A percentile compares a stretch with the other conserved stretches of the same genome.
Conservation (phyloP, 768 basidiomycete genomes). For the Asterophora parasitica region DNA sequence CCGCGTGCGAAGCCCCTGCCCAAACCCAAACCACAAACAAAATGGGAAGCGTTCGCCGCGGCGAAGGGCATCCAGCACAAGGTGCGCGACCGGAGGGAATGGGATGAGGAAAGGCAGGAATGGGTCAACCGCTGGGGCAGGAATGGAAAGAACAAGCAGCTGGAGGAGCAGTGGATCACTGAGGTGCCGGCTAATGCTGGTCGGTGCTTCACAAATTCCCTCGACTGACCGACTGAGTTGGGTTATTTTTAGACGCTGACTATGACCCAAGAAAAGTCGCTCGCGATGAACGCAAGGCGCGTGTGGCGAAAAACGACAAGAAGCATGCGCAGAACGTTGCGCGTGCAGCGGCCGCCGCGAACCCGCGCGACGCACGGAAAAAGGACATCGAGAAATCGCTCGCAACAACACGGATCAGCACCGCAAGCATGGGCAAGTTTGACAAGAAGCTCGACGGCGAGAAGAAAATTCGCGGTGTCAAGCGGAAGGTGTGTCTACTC, state of each 20-base stretch:
- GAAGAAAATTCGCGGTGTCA: conserved; percentile 80
- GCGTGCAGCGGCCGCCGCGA: conserved; percentile 37
- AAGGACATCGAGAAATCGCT: conserved; percentile 71
- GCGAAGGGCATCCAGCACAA: conserved; percentile 90
- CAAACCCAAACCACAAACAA: conserved; percentile 87
- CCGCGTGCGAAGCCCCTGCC: conserved; percentile 92
- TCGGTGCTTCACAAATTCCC: conserved; percentile 31
- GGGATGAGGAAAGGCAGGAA: conserved; percentile 93
- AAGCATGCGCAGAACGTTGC: conserved; percentile 71
- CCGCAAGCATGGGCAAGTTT: conserved; percentile 94
- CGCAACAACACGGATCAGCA: conserved; percentile 73
- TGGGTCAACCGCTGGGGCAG: conserved; percentile 92
- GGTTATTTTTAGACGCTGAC: conserved; percentile 54
- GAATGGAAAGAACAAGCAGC: conserved; percentile 83
- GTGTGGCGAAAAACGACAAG: conserved; percentile 80
- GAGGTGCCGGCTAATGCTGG: conserved; percentile 87
- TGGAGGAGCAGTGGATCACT: conserved; percentile 85
- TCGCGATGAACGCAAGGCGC: conserved; percentile 72
- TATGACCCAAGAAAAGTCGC: conserved; percentile 75
- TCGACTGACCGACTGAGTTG: not conserved
- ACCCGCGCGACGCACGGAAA: conserved; percentile 51
- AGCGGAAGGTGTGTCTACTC: conserved; percentile 74
- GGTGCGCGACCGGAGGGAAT: conserved; percentile 72
- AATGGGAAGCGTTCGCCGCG: conserved; percentile 95
- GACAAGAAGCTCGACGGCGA: conserved; percentile 90